Evolutionary conservation across 1,284 basidiomycete species (phyloP).

Genomic region (Papiliotrema laurentii): DNA sequence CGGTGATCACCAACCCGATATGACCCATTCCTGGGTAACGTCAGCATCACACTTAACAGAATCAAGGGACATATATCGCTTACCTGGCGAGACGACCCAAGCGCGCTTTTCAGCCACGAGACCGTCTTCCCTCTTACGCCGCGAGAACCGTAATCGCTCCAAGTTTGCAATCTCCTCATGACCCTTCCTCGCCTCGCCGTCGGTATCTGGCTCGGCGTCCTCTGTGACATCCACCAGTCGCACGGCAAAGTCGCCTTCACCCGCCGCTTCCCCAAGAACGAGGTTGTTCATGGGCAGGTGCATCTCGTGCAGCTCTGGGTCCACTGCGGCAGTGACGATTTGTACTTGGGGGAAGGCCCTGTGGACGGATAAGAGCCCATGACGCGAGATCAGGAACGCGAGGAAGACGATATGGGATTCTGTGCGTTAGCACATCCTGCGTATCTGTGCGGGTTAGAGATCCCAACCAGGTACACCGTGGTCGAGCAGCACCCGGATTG

Average conservation of each 20-base stretch:
- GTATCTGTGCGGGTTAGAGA: neutral
- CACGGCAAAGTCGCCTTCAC: slow-evolving; percentile 40
- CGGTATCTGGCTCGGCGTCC: slow-evolving; percentile 8
- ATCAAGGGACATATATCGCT: slow-evolving; percentile 3
- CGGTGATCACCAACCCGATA: slow-evolving; percentile 25
- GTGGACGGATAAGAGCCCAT: slow-evolving; percentile 71
- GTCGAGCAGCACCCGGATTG: slow-evolving; percentile 88
- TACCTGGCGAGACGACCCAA: slow-evolving; percentile 44
- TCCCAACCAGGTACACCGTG: slow-evolving; percentile 67
- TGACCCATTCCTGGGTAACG: slow-evolving; percentile 36
- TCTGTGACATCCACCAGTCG: slow-evolving; percentile 18
- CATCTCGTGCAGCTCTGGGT: slow-evolving; percentile 49
- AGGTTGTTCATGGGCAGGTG: slow-evolving; percentile 30
- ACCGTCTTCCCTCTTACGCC: slow-evolving; percentile 9
- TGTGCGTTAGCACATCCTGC: slow-evolving; percentile 26
- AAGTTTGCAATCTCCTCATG: slow-evolving; percentile 8
- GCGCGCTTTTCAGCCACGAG: slow-evolving; percentile 31
- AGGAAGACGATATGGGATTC: slow-evolving; percentile 81
- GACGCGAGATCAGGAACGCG: slow-evolving; percentile 77
- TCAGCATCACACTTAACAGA: neutral
- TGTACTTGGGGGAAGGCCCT: slow-evolving; percentile 76
- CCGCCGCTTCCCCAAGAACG: slow-evolving; percentile 32
- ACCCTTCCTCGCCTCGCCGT: slow-evolving; percentile 26
- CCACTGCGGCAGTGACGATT: slow-evolving; percentile 77
- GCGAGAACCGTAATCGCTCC: slow-evolving; percentile 25